Base-by-base conservation (phyloP, 164 flowering plant genomes). In the Vitis rupestris region DNA sequence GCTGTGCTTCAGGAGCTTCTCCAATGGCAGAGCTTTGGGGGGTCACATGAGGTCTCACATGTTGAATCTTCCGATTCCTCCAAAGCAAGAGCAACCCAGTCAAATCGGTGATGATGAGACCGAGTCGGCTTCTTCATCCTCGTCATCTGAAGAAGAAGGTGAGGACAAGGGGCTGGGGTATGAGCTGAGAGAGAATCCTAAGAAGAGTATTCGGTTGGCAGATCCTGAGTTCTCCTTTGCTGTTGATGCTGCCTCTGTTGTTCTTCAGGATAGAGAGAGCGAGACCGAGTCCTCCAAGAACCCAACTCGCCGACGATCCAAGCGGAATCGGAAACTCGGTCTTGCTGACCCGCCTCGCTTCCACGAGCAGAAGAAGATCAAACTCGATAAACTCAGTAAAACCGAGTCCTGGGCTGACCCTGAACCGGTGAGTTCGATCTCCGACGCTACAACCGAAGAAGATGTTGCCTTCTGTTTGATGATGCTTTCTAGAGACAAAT, bases 401-500 rank as follows among this genome's bases (percentile, higher is more conserved):
- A 23, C 72, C 14, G 79, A 82, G 63, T 74, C 82, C 1, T 50
- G 63, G 74, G 61, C 68, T 10, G 87, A 82, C 72, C 72, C 79
- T 1, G 93, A 89, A 59, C 88, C 88, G 52, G 81, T 75, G 72
- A 90, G 92, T 63, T 90, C 95, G 27, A 81, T 87, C 17, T 91
- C 98, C 3, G 90, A 86, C 60, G 76, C 87, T 0, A 84, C 90
- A 2, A 80, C 90, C 0, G 98, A 93, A 12, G 95, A 91, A 70
- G 92, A 91, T 68, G 86, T 93, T 9, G 98, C 98, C 8, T 79
- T 78, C 19, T 93, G 92, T 52, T 74, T 93, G 37, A 88, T 93
- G 87, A 90, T 93, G 97, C 81, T 93, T 8, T 93, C 98, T 0
- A 76, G 90, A 23, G 97, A 90, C 74, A 79, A 80, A 48, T 88